A percentile compares a stretch with the other conserved stretches of the same genome.
These are phyloP conservation scores for Acanthamoeba culbertsoni DNA, from an alignment of 208 protist genomes.

Conservation along the genomic window DNA sequence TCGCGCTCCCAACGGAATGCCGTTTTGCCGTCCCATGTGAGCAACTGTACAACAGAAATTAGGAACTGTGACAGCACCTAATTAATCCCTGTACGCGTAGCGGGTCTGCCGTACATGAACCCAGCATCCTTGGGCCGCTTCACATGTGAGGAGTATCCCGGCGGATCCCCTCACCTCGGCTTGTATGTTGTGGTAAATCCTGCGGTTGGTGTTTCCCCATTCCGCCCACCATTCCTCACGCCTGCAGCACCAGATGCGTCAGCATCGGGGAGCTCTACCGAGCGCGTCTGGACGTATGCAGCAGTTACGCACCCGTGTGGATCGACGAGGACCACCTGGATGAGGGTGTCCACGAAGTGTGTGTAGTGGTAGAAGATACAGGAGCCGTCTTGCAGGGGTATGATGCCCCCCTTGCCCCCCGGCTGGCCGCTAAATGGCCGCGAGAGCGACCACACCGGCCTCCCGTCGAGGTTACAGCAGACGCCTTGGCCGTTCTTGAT, in stretches of 20 bases:
- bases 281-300: background rate
- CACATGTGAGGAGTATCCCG: background rate
- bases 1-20: background rate
- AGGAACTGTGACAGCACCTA: background rate
- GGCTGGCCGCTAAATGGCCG: background rate
- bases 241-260: background rate
- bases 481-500: background rate
- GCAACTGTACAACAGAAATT: background rate
- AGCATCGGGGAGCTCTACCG: background rate
- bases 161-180: background rate
- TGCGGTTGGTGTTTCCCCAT: background rate
- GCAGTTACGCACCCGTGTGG: background rate
- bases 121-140: background rate
- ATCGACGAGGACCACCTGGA: background rate
- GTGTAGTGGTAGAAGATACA: slow-evolving; percentile 8
- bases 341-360: background rate
- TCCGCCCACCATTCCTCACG: background rate
- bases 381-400: background rate
- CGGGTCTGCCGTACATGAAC: background rate
- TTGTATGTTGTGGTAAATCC: background rate
- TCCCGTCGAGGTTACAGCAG: background rate
- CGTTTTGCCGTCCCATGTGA: background rate
- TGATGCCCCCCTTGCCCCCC: background rate
- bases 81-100: background rate
- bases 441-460: background rate